Evolutionary conservation across 2,329 filamentous ascomycete genomes (phyloP), one percentile per base, ranked within the genome.

Genomic region (Tricladium varicosporioides): DNA sequence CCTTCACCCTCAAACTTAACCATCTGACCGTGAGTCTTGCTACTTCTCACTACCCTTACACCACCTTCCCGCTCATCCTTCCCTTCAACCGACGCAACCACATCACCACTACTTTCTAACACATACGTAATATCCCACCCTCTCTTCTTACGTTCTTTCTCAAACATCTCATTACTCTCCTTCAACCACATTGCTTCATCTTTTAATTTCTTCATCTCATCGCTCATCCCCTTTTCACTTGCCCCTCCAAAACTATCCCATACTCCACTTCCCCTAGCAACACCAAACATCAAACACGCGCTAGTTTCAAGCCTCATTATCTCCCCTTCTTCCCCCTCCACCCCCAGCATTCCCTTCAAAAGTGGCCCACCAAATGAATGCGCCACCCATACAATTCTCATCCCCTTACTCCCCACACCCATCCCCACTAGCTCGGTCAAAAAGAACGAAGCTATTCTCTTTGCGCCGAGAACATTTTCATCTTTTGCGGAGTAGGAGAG

Each of bases 81-180:
- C 33, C 19, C 33, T 7, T 43, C 33, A 5, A 16, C 27, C 5
- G 11, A n/a, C n/a, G 5, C 48, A n/a, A 10, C 47, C 10, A 15
- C 31, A 33, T 49, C 47, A 22, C 47, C 47, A 31, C 14, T 18
- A 16, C 47, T 32, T 32, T 51, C 48, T 16, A 40, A 7, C n/a
- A 51, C 40, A n/a, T 16, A 51, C 48, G n/a, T 51, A 11, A 51
- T 32, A 40, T 42, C 8, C 48, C 48, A 51, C 48, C 48, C 48
- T n/a, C 33, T 51, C 48, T 42, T n/a, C 33, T n/a, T 14, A 40
- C 22, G 14, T 18, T 18, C 22, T 13, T 19, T 27, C 33, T 33
- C 10, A 51, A 31, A 51, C 33, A 16, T 43, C 8, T 42, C 15
- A 15, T 42, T 33, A 13, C 48, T 19, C 14, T n/a, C 14, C 5